These are phyloP conservation scores for Trichoderma gamsii DNA, from an alignment of 495 filamentous ascomycete genomes.

Conservation along the genomic window DNA sequence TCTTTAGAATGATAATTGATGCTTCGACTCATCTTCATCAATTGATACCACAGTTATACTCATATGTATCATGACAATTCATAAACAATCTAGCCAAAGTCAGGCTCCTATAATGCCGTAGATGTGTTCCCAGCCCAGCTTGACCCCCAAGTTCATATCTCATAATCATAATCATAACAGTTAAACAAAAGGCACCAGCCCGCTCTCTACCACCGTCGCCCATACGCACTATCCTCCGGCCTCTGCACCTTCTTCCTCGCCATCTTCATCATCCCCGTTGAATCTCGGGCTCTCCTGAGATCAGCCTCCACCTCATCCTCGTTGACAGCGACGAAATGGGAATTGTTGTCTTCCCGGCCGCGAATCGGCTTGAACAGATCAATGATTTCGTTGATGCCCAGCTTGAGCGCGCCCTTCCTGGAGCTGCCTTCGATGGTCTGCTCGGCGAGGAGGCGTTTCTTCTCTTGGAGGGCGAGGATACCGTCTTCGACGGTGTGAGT, in stretches of 20 bases:
- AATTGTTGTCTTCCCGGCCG: not conserved
- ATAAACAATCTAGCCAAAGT: no score
- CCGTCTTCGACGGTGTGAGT: slow-evolving; percentile 81
- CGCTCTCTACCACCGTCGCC: slow-evolving; percentile 15
- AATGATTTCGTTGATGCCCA: slow-evolving; percentile 91
- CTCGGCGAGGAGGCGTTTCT: slow-evolving; percentile 82
- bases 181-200: slow-evolving; percentile 13
- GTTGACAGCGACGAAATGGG: slow-evolving; percentile 13
- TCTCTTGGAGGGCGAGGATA: slow-evolving; percentile 85
- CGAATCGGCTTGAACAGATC: slow-evolving; percentile 67
- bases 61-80: no score
- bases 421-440: slow-evolving; percentile 70
- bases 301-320: slow-evolving; percentile 17
- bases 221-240: not conserved
- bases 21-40: no score
- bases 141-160: not conserved
- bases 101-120: no score
- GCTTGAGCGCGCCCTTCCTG: slow-evolving; percentile 61
- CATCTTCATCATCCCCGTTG: slow-evolving; percentile 18
- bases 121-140: no score
- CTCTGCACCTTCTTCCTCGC: slow-evolving; percentile 15
- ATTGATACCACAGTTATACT: no score
- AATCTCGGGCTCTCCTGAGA: slow-evolving; percentile 20
- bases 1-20: no score
- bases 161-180: slow-evolving; percentile 6